Evolutionary conservation across 306 rosid genomes (phyloP).

Genomic region (Macrotyloma uniflorum): DNA sequence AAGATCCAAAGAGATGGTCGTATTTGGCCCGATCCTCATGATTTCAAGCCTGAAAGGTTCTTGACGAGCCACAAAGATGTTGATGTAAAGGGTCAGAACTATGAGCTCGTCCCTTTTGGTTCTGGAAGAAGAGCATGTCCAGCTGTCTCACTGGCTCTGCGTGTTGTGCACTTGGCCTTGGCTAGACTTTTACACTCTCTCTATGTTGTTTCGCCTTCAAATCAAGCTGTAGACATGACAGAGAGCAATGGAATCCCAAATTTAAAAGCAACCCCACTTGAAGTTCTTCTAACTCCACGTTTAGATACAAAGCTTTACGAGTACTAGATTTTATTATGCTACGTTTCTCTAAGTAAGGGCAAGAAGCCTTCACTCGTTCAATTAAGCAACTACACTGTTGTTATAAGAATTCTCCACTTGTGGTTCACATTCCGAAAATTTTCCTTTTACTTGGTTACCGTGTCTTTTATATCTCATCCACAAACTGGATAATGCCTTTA

Average conservation of each 20-base stretch:
- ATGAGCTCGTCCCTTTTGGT: slow-evolving; percentile 45
- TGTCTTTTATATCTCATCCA: too few species aligned
- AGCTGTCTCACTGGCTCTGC: slow-evolving; percentile 41
- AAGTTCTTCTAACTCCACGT: slow-evolving; percentile 40
- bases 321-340: slow-evolving; percentile 10
- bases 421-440: not conserved
- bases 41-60: slow-evolving; percentile 49
- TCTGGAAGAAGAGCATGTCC: slow-evolving; percentile 54
- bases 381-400: not conserved
- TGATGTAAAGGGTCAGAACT: slow-evolving; percentile 40
- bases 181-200: slow-evolving; percentile 43
- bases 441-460: not conserved
- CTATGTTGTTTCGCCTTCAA: slow-evolving; percentile 35
- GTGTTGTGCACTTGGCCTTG: slow-evolving; percentile 42
- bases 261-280: slow-evolving; percentile 48
- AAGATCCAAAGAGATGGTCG: slow-evolving; percentile 45
- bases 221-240: slow-evolving; percentile 51
- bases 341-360: slow-evolving; percentile 7
- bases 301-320: slow-evolving; percentile 33
- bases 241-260: slow-evolving; percentile 50
- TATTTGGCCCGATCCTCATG: slow-evolving; percentile 39
- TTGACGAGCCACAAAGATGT: slow-evolving; percentile 43
- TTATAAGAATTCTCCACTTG: not conserved
- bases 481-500: not conserved
- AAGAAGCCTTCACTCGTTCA: not conserved